A percentile compares a stretch with the other conserved stretches of the same genome.
Conservation (phyloP, 1,139 yeast genomes). For the Magnusiomyces tetraspermus region DNA sequence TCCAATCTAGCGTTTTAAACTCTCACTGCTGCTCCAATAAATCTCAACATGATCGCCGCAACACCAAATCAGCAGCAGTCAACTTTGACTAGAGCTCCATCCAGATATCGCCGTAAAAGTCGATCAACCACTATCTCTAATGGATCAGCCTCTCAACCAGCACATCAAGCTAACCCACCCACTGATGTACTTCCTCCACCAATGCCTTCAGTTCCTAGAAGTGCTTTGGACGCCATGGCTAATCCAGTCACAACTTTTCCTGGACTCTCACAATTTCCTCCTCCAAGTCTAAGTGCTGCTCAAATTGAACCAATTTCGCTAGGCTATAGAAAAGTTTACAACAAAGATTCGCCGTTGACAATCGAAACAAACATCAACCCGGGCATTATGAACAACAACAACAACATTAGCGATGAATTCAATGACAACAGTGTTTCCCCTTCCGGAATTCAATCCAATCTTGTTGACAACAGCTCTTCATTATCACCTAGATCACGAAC, state of each 20-base stretch:
- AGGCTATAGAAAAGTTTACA: conserved; percentile 4
- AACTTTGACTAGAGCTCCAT: not conserved
- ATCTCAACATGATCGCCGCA: no score
- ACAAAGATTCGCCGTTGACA: not conserved
- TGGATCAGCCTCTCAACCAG: no score
- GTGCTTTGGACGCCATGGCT: not conserved
- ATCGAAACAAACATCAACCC: no score
- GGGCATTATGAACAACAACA: no score
- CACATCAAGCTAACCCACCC: no score
- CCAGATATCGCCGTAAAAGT: not conserved
- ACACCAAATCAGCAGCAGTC: no score
- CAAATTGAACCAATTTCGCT: conserved; percentile 4
- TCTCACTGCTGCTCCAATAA: no score
- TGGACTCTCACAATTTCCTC: not conserved
- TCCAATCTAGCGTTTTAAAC: no score
- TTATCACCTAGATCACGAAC: not conserved
- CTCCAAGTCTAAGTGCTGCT: not conserved
- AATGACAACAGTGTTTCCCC: no score
- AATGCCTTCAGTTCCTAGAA: not conserved
- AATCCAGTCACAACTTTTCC: not conserved
- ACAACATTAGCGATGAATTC: no score
- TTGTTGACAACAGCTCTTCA: not conserved
- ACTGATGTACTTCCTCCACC: not conserved
- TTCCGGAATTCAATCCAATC: not conserved
- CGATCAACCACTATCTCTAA: no score